phyloP scores from a whole-genome alignment of 2,329 filamentous ascomycete species.

The Aspergillus clavatus region DNA sequence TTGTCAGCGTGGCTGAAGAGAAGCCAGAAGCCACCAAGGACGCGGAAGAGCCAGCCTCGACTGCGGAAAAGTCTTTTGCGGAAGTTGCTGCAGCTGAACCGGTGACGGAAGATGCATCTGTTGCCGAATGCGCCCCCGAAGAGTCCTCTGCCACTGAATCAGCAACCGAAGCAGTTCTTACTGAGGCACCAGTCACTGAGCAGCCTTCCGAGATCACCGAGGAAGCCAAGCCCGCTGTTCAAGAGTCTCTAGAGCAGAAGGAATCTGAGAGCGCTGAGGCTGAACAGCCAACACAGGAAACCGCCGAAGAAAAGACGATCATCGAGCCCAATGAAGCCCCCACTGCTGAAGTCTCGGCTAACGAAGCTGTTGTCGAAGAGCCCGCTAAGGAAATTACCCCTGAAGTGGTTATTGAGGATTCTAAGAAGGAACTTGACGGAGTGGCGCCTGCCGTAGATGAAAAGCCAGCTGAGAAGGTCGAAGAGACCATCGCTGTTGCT shows the following conservation, averaged over 20 bases:
- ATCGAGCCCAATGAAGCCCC: slow-evolving; percentile 5
- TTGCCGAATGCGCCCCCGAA: background rate
- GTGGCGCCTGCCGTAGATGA: slow-evolving; percentile 4
- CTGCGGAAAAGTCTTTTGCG: background rate
- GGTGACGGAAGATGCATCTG: background rate
- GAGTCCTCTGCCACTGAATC: background rate
- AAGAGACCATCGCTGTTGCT: slow-evolving; percentile 1
- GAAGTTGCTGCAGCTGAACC: background rate
- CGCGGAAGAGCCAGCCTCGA: background rate
- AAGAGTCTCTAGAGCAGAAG: slow-evolving; percentile 2
- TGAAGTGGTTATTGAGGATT: slow-evolving; percentile 3
- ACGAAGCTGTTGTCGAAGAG: slow-evolving; percentile 7
- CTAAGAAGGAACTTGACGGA: slow-evolving; percentile 3
- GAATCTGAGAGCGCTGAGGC: background rate
- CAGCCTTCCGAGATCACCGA: background rate
- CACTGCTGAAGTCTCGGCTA: slow-evolving; percentile 4
- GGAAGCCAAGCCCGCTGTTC: background rate
- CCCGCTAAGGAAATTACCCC: slow-evolving; percentile 5
- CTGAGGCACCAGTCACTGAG: background rate
- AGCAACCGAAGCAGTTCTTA: background rate
- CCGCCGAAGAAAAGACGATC: slow-evolving; percentile 2
- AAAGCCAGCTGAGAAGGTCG: slow-evolving; percentile 6
- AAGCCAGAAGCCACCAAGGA: background rate
- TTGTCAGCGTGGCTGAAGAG: background rate
- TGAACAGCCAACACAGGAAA: slow-evolving; percentile 3